Percentiles rank a stretch among this genome's conserved stretches.
Conservation (phyloP, 768 basidiomycete species). For the Pleurotus cornucopiae region DNA sequence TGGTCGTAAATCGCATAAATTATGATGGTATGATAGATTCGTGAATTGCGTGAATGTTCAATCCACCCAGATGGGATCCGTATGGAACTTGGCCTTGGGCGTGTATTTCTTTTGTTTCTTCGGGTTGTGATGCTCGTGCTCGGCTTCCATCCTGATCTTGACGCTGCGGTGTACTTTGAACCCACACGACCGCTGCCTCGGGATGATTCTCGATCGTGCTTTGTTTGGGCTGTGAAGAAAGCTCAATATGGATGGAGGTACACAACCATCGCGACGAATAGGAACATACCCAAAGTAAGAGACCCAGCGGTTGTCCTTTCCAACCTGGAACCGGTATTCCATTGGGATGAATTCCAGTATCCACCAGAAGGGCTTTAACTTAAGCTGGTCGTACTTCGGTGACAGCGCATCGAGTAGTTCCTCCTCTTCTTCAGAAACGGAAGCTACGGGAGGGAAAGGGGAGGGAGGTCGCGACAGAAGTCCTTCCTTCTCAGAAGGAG, state of each 20-base stretch:
- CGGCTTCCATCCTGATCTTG: constrained; percentile 49
- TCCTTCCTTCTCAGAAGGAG: constrained; percentile 11
- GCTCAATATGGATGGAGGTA: too few species aligned
- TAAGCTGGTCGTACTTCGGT: constrained; percentile 58
- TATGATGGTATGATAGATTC: not conserved
- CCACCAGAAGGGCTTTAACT: constrained; percentile 53
- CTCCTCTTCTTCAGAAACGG: constrained; percentile 52
- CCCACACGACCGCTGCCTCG: constrained; percentile 28
- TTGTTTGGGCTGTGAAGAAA: constrained; percentile 19
- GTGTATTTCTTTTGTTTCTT: constrained; percentile 17
- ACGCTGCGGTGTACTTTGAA: constrained; percentile 52
- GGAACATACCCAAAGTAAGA: constrained; percentile 27
- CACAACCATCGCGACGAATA: not conserved
- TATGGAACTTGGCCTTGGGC: constrained; percentile 22
- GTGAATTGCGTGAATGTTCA: constrained; percentile 11
- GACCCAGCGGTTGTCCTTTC: constrained; percentile 31
- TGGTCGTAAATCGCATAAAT: not conserved
- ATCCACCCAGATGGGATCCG: constrained; percentile 33
- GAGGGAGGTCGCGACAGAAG: not conserved
- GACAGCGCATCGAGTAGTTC: constrained; percentile 56
- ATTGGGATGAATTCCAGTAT: constrained; percentile 55
- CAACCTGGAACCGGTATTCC: constrained; percentile 31
- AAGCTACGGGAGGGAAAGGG: not conserved
- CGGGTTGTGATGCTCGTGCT: constrained; percentile 27
- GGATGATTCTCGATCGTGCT: constrained; percentile 34